These are phyloP conservation scores for Acacia concinna DNA, from an alignment of 331 rosid species.

Conservation along the genomic window DNA sequence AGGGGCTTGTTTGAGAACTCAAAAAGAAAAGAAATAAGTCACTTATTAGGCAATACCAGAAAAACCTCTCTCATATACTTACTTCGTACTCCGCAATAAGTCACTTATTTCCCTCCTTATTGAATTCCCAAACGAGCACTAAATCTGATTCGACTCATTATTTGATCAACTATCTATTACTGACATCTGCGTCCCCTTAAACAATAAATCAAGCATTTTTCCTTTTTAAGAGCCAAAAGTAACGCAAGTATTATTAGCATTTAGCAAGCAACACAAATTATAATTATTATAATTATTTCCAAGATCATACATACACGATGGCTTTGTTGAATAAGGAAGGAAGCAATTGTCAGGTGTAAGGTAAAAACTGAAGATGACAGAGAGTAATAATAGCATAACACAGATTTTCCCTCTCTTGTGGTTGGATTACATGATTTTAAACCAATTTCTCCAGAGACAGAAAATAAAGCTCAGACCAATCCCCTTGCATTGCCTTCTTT, in stretches of 20 bases:
- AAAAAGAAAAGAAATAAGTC: no score
- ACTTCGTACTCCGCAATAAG: no score
- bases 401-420: not conserved
- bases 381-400: not conserved
- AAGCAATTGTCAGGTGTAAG: not conserved
- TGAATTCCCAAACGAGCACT: no score
- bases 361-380: not conserved
- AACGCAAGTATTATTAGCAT: not conserved
- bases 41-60: no score
- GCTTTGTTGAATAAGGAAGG: conserved; percentile 1
- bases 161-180: not conserved
- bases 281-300: not conserved
- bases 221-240: not conserved
- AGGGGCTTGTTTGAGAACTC: no score
- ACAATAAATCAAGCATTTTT: not conserved
- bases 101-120: no score
- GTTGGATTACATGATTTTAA: not conserved
- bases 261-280: not conserved
- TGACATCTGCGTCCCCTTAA: not conserved
- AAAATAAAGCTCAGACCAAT: conserved; percentile 15
- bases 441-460: conserved; percentile 2
- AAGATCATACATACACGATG: not conserved
- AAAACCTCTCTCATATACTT: no score
- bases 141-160: not conserved
- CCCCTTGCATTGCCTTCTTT: conserved; percentile 14